These are phyloP conservation scores for Ramicandelaber brevisporus DNA, from an alignment of 192 early-diverging fungal genomes.

Conservation along the genomic window DNA sequence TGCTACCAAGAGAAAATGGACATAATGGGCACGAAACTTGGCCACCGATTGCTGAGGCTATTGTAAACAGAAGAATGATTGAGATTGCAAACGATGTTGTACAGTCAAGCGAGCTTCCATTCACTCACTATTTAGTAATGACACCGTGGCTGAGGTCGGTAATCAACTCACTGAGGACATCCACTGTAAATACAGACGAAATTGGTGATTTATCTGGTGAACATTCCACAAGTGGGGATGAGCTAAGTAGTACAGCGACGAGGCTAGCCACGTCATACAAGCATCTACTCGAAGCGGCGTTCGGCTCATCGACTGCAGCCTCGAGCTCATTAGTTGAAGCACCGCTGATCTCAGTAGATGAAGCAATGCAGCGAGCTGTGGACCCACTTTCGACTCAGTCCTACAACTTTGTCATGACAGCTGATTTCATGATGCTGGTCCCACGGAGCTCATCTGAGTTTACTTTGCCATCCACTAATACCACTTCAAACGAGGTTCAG, in stretches of 20 bases:
- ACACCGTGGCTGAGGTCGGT: not conserved
- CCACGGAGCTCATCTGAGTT: too few species aligned
- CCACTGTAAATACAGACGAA: not conserved
- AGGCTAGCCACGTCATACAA: too few species aligned
- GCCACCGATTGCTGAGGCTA: slow-evolving; percentile 6
- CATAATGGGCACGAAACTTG: slow-evolving; percentile 5
- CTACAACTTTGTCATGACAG: slow-evolving; percentile 30
- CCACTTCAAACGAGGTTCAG: slow-evolving; percentile 10
- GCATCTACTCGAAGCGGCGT: too few species aligned
- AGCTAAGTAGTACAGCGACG: too few species aligned
- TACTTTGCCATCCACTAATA: too few species aligned
- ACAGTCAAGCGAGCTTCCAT: slow-evolving; percentile 10
- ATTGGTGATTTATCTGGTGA: too few species aligned
- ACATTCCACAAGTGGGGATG: too few species aligned
- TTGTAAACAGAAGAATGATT: not conserved
- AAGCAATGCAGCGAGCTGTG: slow-evolving; percentile 1
- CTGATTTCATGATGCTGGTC: slow-evolving; percentile 21
- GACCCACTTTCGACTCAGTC: slow-evolving; percentile 5
- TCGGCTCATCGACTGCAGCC: not conserved
- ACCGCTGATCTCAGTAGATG: slow-evolving; percentile 3
- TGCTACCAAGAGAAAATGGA: slow-evolving; percentile 17
- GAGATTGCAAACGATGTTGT: slow-evolving; percentile 2
- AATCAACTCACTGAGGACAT: not conserved
- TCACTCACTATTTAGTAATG: slow-evolving; percentile 9
- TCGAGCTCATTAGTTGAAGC: slow-evolving; percentile 4